These are phyloP conservation scores for Fusarium sp. DNA, from an alignment of 2,329 filamentous ascomycete genomes.

Conservation along the genomic window DNA sequence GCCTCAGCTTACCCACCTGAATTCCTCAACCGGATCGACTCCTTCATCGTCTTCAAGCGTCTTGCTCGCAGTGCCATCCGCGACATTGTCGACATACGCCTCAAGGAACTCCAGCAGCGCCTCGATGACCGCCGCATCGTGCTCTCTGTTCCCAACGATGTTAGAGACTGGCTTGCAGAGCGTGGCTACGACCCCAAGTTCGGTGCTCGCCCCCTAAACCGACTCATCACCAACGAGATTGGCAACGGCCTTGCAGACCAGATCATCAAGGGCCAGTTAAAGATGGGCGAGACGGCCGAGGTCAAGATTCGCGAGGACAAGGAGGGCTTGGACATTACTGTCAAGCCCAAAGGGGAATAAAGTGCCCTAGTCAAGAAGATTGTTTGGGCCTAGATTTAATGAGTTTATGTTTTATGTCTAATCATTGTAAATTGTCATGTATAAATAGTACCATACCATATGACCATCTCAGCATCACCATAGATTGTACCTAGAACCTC, in stretches of 20 bases:
- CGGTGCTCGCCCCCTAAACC: conserved; percentile 89
- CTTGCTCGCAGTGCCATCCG: conserved; percentile 81
- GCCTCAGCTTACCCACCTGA: conserved; percentile 82
- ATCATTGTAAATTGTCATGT: conserved; percentile 19
- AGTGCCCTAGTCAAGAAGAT: not conserved
- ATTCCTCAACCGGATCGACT: conserved; percentile 96
- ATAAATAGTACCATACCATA: conserved; percentile 19
- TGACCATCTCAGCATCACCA: conserved; percentile 16
- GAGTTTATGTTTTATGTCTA: conserved; percentile 45
- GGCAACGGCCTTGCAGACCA: conserved; percentile 89
- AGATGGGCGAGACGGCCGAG: conserved; percentile 77
- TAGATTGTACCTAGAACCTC: conserved; percentile 25
- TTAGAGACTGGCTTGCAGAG: conserved; percentile 88
- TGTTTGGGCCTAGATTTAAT: conserved; percentile 16
- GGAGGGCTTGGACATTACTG: conserved; percentile 65
- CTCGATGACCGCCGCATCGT: conserved; percentile 88
- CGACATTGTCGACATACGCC: conserved; percentile 93
- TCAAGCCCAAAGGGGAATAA: conserved; percentile 38
- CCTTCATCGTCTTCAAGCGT: conserved; percentile 95
- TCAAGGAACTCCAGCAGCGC: conserved; percentile 84
- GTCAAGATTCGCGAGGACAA: conserved; percentile 76
- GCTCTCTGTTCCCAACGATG: conserved; percentile 76
- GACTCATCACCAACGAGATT: conserved; percentile 90
- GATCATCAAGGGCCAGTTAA: conserved; percentile 88
- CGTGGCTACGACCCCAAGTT: conserved; percentile 92